Base-by-base conservation (phyloP, 2,329 filamentous ascomycete genomes). In the Aspergillus hortae region DNA sequence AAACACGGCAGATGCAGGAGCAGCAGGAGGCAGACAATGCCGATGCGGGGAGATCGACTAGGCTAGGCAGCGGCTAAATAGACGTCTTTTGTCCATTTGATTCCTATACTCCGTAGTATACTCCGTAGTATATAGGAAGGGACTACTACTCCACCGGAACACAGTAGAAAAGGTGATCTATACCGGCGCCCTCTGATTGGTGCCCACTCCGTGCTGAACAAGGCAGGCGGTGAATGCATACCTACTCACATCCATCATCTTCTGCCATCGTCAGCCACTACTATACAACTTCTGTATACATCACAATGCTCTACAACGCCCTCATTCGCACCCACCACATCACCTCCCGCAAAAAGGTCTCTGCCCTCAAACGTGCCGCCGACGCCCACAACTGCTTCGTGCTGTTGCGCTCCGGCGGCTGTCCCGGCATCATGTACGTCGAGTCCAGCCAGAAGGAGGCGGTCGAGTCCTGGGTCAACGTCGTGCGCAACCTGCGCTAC, bases 281-380 rank as follows among this genome's bases (percentile, higher is more conserved):
- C 19, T 19, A 19, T 19, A 19, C 19, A 19, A 19, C 19, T 19
- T 19, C 19, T 3, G 19, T 19, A 19, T 19, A 19, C 19, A 19
- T 19, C 19, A 19, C 10, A 53, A 65, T 63, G 59, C 58, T 63
- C 33, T 79, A 72, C 63, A 80, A 82, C 64, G 81, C 86, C 27
- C 74, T 92, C 43, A 89, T 92, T 54, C 82, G 87, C 48, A 92
- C 88, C 0, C 88, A 92, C 61, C 88, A 92, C 68, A 90, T 92
- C 64, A 91, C 87, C 4, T 90, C 86, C 0, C 85, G 87, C 57
- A 90, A 90, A 66, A 92, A 92, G 65, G 78, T 86, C 42, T 73
- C 77, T 23, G 77, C 77, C 51, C 77, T 92, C 19, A 86, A 87
- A 67, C 83, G 85, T 2, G 80, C 82, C 3, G 84, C 86, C 6